Conservation (phyloP, 2,329 filamentous ascomycete genomes). For the Paracorniculantispora psalliotae region DNA sequence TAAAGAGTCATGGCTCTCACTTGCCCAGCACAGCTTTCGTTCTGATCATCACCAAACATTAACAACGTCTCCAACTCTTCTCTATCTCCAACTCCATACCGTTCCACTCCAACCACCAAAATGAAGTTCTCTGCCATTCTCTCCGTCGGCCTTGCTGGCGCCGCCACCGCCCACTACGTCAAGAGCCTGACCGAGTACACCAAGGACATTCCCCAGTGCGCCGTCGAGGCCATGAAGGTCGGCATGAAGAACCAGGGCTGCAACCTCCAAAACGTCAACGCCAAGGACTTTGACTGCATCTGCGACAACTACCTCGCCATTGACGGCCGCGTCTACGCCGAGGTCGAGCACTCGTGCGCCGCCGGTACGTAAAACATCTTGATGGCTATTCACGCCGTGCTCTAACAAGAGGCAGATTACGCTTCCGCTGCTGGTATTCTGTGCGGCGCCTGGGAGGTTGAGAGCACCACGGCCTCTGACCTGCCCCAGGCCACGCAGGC, state of each 20-base stretch:
- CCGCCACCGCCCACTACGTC: background rate
- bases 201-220: constrained; percentile 7
- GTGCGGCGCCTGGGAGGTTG: constrained; percentile 8
- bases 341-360: constrained; percentile 6
- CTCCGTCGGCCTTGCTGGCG: constrained; percentile 2
- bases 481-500: constrained; percentile 9
- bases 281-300: constrained; percentile 14
- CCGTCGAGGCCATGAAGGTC: background rate
- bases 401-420: background rate
- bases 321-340: constrained; percentile 5
- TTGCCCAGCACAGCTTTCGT: background rate
- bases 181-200: constrained; percentile 12
- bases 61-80: too few relatives aligned
- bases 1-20: background rate
- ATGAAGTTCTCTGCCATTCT: constrained; percentile 10
- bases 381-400: background rate
- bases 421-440: constrained; percentile 2
- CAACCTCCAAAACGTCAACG: background rate
- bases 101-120: too few relatives aligned
- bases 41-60: background rate
- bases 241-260: constrained; percentile 13
- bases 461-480: constrained; percentile 9
- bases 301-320: constrained; percentile 12
- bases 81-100: too few relatives aligned
- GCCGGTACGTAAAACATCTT: background rate